Base-by-base conservation (phyloP, 305 asterid species). In the Striga hermonthica region DNA sequence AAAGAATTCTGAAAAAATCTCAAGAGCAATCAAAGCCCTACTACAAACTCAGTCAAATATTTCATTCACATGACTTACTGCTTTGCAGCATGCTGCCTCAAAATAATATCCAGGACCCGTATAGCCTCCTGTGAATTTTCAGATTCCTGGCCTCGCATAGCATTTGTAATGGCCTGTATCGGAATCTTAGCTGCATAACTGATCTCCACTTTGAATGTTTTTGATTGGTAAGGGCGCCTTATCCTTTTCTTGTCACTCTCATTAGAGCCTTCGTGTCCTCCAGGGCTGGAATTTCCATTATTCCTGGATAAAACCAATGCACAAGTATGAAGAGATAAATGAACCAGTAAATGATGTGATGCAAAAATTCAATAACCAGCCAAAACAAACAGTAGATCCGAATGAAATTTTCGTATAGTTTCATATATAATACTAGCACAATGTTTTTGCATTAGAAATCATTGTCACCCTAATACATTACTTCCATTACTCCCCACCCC, bases 11-110 rank as follows among this genome's bases (percentile, higher is more conserved):
- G 8, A 15, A 53, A 28, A 7, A 15, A 14, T 9, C 36, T 52
- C 4, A 6, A 11, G 9, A 6, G 55, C 28, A 48, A 48, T 48
- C 55, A 49, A 16, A 49, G 14, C 13, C 14, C 4, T 49, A 52
- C 57, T 41, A 70, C 9, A 57, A 52, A 52, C 55, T 53, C 48
- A 37, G 44, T 10, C 57, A 61, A 13, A 10, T 35, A 60, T 37
- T 39, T 7, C 0, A 2, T 35, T 11, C 6, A 59, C 38, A 41
- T 50, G 38, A 79, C 94, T 75, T 75, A 84, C 95, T 74, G 85
- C 52, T 74, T 84, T 22, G 95, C 87, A 9, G 89, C 95, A 68
- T 82, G 90, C 77, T 86, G 95, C 71, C 95, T 71, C 66, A 86
- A 58, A 64, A 84, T 75, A 47, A 84, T 86, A 75, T 86, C 95